Conservation (phyloP, 257 asterid genomes). For the Leonotis leonurus region DNA sequence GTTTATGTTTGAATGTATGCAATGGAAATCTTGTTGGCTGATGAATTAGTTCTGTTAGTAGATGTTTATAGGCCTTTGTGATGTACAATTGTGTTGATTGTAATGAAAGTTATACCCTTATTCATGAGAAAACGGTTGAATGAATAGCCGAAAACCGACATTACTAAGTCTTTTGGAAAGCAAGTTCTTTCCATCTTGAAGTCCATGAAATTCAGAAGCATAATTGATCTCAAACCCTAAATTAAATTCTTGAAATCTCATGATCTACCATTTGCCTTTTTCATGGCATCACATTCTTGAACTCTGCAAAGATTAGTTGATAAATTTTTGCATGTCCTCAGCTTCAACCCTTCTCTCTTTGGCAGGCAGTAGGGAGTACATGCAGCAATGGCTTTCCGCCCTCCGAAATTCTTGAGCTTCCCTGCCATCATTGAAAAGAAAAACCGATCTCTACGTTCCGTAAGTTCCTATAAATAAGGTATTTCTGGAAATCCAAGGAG, state of each 20-base stretch:
- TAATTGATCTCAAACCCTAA: not conserved
- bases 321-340: not conserved
- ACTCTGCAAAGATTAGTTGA: not conserved
- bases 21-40: not conserved
- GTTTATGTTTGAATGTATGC: not conserved
- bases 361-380: conserved; percentile 59
- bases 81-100: not conserved
- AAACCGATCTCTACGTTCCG: not conserved
- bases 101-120: not conserved
- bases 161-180: not conserved
- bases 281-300: not conserved
- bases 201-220: not conserved
- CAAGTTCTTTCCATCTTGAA: not conserved
- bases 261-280: not conserved
- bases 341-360: not conserved
- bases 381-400: conserved; percentile 82
- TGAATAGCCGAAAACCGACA: not conserved
- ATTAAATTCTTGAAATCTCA: conserved; percentile 3
- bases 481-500: conserved; percentile 2
- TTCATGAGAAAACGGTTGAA: not conserved
- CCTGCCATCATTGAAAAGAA: not conserved
- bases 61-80: not conserved
- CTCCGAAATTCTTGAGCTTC: conserved; percentile 59
- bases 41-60: not conserved
- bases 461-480: not conserved